Percentiles rank a stretch among this genome's conserved stretches.
Conservation (phyloP, 495 filamentous ascomycete genomes). For the Tuber magnatum region DNA sequence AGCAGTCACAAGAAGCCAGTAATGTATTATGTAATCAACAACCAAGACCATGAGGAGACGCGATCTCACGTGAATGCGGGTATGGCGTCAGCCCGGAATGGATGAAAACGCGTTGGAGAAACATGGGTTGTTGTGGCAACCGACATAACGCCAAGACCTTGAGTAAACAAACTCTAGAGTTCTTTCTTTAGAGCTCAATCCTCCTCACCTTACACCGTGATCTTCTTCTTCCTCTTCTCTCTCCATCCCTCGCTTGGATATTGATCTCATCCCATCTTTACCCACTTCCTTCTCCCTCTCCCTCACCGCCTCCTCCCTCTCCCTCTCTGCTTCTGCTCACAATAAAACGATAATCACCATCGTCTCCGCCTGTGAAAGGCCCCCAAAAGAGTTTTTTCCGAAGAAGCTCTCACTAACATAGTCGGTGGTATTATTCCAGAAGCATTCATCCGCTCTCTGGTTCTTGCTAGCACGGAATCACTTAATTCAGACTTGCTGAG, state of each 20-base stretch:
- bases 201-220: constrained; percentile 31
- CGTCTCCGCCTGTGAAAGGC: constrained; percentile 16
- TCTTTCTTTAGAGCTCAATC: constrained; percentile 29
- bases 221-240: constrained; percentile 20
- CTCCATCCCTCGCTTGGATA: constrained; percentile 35
- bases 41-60: constrained; percentile 21
- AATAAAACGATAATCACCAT: constrained; percentile 24
- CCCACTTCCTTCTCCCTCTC: not conserved
- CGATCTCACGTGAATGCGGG: constrained; percentile 32
- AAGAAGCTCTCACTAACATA: constrained; percentile 2
- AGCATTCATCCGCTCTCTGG: not conserved
- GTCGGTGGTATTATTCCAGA: not conserved
- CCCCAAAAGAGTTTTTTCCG: constrained; percentile 22
- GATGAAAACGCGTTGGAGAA: not conserved
- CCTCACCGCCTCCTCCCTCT: constrained; percentile 4
- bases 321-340: constrained; percentile 8
- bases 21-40: not conserved
- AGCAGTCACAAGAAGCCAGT: not conserved
- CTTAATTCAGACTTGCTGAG: constrained; percentile 12
- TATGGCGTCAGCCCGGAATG: constrained; percentile 9
- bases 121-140: constrained; percentile 33
- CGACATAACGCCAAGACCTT: constrained; percentile 16
- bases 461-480: constrained; percentile 10
- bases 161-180: constrained; percentile 25
- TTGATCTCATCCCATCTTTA: constrained; percentile 8